Base-by-base conservation (phyloP, 164 flowering plant species). In the Macadamia integrifolia region DNA sequence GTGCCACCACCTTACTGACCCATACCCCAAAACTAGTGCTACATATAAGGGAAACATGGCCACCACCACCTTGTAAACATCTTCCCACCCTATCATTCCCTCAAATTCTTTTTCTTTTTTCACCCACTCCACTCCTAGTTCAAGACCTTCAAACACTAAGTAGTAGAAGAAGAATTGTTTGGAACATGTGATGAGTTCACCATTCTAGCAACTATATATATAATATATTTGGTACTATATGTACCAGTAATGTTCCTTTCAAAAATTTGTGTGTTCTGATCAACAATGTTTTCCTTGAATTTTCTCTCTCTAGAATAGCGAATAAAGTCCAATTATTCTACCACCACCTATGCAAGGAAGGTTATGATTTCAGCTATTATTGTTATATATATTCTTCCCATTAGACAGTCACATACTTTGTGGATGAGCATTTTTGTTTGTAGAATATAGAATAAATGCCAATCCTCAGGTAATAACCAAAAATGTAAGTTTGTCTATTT, bases 1-100 rank as follows among this genome's bases (percentile, higher is more conserved):
- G 60, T 69, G 69, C 88, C 89, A 85, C 89, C 89, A 87, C 31
- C 63, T 80, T 32, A 87, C 85, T 0, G 86, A 83, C 17, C 80
- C 85, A 71, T 80, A 87, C 23, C 86, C 91, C 42, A 87, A 68
- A 11, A 78, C 17, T 2, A 84, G 55, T 7, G 91, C 85, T 7
- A 80, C 76, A 65, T 87, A 85, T 15, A 87, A 79, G 1, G 91
- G 89, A 6, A 67, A 72, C 80, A 80, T 80, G 53, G 86, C 86
- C 8, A 60, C 79, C 57, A 84, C 65, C 64, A 86, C 87, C 59
- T 80, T 80, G 70, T 84, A 84, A 9, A 84, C 68, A 60, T 85
- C 88, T 17, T 70, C 74, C 74, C 65, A 73, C 28, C 79, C 80
- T 30, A 83, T 83, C 86, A 86, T 81, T 57, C 52, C 23, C 23